phyloP scores from a whole-genome alignment of 768 basidiomycete genomes.

The Suillus spraguei region DNA sequence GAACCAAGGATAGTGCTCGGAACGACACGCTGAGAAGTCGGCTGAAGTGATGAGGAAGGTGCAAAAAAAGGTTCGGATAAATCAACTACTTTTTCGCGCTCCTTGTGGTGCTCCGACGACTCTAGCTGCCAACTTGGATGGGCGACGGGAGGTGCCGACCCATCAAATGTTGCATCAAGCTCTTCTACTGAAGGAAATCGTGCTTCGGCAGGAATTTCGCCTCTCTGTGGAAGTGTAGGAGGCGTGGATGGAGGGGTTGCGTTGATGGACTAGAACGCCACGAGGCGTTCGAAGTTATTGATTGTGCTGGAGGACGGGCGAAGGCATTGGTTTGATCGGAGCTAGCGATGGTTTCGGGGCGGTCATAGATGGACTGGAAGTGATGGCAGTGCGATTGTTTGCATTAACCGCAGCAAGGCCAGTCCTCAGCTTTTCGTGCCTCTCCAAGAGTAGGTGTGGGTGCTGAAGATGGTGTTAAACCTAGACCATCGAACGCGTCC shows the following conservation, averaged over 20 bases:
- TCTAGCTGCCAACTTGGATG: conserved; percentile 23
- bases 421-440: conserved; percentile 69
- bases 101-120: conserved; percentile 1
- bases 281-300: conserved; percentile 19
- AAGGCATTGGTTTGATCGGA: conserved; percentile 26
- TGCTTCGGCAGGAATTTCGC: conserved; percentile 59
- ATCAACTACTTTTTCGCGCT: conserved; percentile 23
- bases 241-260: conserved; percentile 31
- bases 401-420: conserved; percentile 60
- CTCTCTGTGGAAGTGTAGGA: conserved; percentile 36
- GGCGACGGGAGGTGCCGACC: conserved; percentile 21
- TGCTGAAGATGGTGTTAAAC: conserved; percentile 45
- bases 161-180: conserved; percentile 59
- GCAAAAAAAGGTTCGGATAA: conserved; percentile 23
- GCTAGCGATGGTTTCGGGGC: conserved; percentile 20
- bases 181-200: conserved; percentile 90
- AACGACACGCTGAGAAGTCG: conserved; percentile 22
- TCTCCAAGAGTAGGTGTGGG: conserved; percentile 74
- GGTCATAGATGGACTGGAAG: conserved; percentile 19
- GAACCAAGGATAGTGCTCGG: conserved; percentile 33
- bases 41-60: conserved; percentile 24
- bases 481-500: conserved; percentile 83
- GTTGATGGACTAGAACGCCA: conserved; percentile 22
- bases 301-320: conserved; percentile 28
- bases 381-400: conserved; percentile 26